Conservation (phyloP, 2,329 filamentous ascomycete species). For the Paracamarosporium sp. region DNA sequence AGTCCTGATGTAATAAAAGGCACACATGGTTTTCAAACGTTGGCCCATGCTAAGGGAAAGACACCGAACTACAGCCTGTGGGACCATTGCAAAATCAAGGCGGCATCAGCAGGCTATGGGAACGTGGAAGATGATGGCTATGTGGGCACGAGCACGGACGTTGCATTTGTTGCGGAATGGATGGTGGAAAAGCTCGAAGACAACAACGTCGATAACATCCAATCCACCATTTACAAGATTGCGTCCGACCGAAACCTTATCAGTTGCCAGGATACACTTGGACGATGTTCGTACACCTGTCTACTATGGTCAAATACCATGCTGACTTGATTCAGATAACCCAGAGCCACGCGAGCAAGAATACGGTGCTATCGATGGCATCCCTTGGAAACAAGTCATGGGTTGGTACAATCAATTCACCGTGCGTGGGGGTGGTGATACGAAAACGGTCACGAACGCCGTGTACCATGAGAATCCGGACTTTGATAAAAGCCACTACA, state of each 20-base stretch:
- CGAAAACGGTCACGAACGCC: neutral
- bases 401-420: constrained; percentile 4
- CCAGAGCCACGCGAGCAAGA: constrained; percentile 1
- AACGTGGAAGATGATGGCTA: constrained; percentile 7
- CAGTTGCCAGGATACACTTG: constrained; percentile 1
- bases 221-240: constrained; percentile 8
- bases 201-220: neutral
- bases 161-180: neutral
- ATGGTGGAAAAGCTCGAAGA: constrained; percentile 1
- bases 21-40: neutral
- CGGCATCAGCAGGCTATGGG: neutral
- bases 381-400: constrained; percentile 3
- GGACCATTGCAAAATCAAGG: constrained; percentile 6
- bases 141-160: neutral
- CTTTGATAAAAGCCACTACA: neutral
- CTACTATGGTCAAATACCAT: constrained; percentile 1
- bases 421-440: neutral
- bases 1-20: neutral
- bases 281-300: constrained; percentile 1
- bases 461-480: constrained; percentile 1
- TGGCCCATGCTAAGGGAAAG: constrained; percentile 1
- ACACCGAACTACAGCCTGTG: constrained; percentile 2
- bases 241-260: constrained; percentile 6
- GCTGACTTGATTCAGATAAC: constrained; percentile 7
- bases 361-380: constrained; percentile 3